These are phyloP conservation scores for Astraeus odoratus DNA, from an alignment of 768 basidiomycete genomes.

Conservation along the genomic window DNA sequence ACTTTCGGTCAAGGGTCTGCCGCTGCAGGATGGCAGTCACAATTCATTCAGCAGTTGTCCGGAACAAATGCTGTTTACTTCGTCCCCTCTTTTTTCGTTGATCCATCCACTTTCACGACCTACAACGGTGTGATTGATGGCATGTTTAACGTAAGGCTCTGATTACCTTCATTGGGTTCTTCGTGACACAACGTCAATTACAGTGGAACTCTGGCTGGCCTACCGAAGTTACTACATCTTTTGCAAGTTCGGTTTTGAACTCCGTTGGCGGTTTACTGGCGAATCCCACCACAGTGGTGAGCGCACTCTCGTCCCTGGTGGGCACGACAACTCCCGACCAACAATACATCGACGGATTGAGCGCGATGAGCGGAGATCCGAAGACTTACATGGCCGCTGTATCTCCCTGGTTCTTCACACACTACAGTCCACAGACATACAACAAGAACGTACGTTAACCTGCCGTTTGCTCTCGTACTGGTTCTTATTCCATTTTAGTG, in stretches of 20 bases:
- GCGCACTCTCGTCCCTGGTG: slow-evolving; percentile 29
- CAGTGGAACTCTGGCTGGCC: slow-evolving; percentile 85
- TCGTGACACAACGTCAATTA: slow-evolving; percentile 7
- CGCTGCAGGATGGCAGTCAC: slow-evolving; percentile 49
- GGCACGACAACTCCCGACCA: slow-evolving; percentile 48
- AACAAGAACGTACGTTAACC: slow-evolving; percentile 61
- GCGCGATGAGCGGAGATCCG: slow-evolving; percentile 18
- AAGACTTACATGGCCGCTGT: slow-evolving; percentile 45
- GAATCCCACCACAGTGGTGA: slow-evolving; percentile 10
- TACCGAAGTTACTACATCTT: slow-evolving; percentile 39
- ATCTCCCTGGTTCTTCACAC: slow-evolving; percentile 77
- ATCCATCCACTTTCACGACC: slow-evolving; percentile 39
- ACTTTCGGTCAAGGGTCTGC: slow-evolving; percentile 51
- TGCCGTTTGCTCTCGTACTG: neutral
- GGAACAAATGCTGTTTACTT: slow-evolving; percentile 48
- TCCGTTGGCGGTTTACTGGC: slow-evolving; percentile 12
- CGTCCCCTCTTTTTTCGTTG: slow-evolving; percentile 65
- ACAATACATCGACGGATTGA: slow-evolving; percentile 43
- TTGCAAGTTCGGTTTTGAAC: slow-evolving; percentile 7
- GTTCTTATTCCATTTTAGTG: slow-evolving; percentile 32
- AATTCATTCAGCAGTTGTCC: slow-evolving; percentile 42
- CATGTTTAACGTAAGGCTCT: slow-evolving; percentile 45
- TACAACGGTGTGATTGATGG: slow-evolving; percentile 49
- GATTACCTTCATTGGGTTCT: slow-evolving; percentile 6
- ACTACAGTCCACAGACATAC: slow-evolving; percentile 58